A percentile compares a stretch with the other conserved stretches of the same genome.
These are phyloP conservation scores for Aureoboletus auriporus DNA, from an alignment of 768 basidiomycete genomes.

Conservation along the genomic window DNA sequence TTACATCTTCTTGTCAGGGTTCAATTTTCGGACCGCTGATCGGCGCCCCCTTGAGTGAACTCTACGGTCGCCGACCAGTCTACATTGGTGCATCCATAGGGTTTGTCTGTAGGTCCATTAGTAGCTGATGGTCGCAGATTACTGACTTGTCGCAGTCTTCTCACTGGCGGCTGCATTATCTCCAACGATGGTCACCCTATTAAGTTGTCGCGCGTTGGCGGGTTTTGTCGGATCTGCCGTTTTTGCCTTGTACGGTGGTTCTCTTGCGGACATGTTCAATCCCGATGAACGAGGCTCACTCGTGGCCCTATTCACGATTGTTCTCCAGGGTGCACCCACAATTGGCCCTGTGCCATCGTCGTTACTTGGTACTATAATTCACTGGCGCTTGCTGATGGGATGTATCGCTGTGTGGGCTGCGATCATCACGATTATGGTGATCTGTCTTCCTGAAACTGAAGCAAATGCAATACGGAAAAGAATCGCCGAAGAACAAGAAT, in stretches of 20 bases:
- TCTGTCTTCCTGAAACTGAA: slow-evolving; percentile 23
- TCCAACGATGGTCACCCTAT: slow-evolving; percentile 13
- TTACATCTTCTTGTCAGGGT: slow-evolving; percentile 9
- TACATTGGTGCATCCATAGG: slow-evolving; percentile 21
- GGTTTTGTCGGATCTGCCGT: slow-evolving; percentile 19
- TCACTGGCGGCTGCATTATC: slow-evolving; percentile 18
- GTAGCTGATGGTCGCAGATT: neutral
- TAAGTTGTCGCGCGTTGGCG: slow-evolving; percentile 18
- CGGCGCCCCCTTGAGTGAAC: slow-evolving; percentile 22
- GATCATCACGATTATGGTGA: slow-evolving; percentile 11
- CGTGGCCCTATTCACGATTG: slow-evolving; percentile 22
- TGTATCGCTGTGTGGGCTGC: slow-evolving; percentile 17
- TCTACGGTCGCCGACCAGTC: slow-evolving; percentile 22
- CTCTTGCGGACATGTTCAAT: slow-evolving; percentile 22
- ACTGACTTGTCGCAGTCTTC: slow-evolving; percentile 13
- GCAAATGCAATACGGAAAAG: slow-evolving; percentile 13
- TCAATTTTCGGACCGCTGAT: slow-evolving; percentile 24
- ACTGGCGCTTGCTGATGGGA: slow-evolving; percentile 23
- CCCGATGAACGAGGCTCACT: slow-evolving; percentile 21
- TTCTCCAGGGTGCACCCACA: slow-evolving; percentile 25
- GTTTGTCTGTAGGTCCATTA: slow-evolving; percentile 10
- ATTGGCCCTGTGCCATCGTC: slow-evolving; percentile 25
- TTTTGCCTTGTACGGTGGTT: slow-evolving; percentile 23
- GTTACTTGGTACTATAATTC: slow-evolving; percentile 15
- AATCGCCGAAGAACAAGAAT: slow-evolving; percentile 3